Percentiles rank a stretch among this genome's conserved stretches.
These are phyloP conservation scores for Bipolaris bicolor DNA, from an alignment of 2,329 filamentous ascomycete species.

Conservation along the genomic window DNA sequence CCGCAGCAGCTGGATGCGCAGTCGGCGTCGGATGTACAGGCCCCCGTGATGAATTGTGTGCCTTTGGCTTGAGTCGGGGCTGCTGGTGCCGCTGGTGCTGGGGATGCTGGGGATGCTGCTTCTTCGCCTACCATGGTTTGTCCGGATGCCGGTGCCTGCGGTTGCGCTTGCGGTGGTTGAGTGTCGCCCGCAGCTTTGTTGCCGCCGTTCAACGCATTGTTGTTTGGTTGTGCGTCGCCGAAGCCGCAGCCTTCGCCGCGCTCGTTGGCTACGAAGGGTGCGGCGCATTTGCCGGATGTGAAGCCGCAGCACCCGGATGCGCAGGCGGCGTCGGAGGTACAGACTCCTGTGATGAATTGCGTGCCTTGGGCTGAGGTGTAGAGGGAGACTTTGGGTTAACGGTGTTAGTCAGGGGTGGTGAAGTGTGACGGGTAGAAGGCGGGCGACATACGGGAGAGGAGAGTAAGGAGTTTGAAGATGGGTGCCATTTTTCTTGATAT, in stretches of 20 bases:
- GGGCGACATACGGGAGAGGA: conserved; percentile 28
- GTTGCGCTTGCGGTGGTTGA: neutral
- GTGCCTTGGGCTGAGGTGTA: conserved; percentile 35
- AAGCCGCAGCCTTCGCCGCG: conserved; percentile 47
- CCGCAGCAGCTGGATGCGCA: conserved; percentile 49
- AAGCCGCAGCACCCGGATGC: conserved; percentile 35
- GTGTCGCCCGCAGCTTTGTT: conserved; percentile 9
- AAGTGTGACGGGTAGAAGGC: neutral
- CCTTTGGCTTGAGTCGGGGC: conserved; percentile 16
- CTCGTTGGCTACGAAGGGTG: conserved; percentile 43
- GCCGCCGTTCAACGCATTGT: conserved; percentile 33
- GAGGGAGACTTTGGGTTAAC: conserved; percentile 27
- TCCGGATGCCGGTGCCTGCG: neutral
- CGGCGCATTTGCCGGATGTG: conserved; percentile 43
- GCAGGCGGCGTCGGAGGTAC: conserved; percentile 37
- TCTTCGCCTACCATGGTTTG: neutral
- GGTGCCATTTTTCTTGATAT: conserved; percentile 30
- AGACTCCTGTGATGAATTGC: conserved; percentile 41
- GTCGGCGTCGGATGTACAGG: conserved; percentile 47
- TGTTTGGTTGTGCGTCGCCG: conserved; percentile 44
- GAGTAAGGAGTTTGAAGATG: conserved; percentile 33
- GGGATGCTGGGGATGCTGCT: neutral
- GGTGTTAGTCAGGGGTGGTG: neutral
- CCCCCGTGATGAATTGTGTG: conserved; percentile 50
- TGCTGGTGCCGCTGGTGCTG: neutral